phyloP scores from a whole-genome alignment of 208 protist genomes.

The Balamuthia mandrillaris region DNA sequence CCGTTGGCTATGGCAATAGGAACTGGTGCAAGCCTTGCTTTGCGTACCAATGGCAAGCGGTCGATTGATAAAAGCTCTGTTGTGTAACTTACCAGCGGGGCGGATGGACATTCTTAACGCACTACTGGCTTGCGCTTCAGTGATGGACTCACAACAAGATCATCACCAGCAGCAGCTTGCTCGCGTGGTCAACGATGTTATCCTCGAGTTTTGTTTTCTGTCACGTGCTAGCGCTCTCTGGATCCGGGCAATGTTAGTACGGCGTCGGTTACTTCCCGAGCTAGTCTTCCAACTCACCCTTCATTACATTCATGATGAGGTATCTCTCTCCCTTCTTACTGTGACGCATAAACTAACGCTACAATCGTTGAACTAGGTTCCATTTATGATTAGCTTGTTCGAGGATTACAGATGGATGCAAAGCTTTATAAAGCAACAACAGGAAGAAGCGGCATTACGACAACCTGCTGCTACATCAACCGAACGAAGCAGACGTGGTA shows the following conservation, averaged over 20 bases:
- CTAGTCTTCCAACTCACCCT: neutral
- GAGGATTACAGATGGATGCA: neutral
- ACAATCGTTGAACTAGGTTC: neutral
- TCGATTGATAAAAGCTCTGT: neutral
- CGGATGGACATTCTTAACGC: neutral
- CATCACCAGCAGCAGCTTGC: neutral
- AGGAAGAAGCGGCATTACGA: neutral
- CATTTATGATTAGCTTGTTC: neutral
- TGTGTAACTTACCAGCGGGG: neutral
- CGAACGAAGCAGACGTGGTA: too few species aligned
- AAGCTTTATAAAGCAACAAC: neutral
- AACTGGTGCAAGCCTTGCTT: neutral
- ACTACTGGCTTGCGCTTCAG: neutral
- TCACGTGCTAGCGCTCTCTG: neutral
- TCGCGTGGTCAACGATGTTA: neutral
- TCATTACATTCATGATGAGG: neutral
- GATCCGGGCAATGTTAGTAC: neutral
- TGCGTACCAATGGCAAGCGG: neutral
- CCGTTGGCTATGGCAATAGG: neutral
- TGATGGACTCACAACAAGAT: neutral
- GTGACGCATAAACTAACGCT: neutral
- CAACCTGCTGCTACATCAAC: neutral
- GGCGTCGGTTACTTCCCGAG: neutral
- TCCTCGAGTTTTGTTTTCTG: neutral
- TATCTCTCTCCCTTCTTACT: neutral